phyloP scores from a whole-genome alignment of 495 filamentous ascomycete genomes.

The Hypoxylon cercidicola region DNA sequence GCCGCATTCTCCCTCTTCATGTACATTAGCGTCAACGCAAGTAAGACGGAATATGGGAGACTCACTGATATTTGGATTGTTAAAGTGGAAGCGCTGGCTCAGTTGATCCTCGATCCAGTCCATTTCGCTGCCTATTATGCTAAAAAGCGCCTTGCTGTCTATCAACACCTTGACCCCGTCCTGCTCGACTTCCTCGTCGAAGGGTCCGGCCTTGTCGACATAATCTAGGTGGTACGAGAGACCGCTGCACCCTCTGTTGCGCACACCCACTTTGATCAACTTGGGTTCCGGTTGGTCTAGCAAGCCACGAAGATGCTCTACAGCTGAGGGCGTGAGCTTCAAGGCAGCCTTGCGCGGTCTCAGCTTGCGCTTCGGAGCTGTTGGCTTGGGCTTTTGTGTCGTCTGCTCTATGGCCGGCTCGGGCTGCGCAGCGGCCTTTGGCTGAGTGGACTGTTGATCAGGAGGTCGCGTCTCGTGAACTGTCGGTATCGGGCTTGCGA shows the following conservation, averaged over 20 bases:
- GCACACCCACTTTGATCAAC: constrained; percentile 91
- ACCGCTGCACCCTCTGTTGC: constrained; percentile 94
- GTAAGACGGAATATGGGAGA: constrained; percentile 35
- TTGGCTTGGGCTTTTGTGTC: constrained; percentile 68
- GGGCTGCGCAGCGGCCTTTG: constrained; percentile 39
- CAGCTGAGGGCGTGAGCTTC: constrained; percentile 80
- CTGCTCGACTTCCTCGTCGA: constrained; percentile 94
- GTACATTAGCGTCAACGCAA: constrained; percentile 48
- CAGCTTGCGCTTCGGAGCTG: constrained; percentile 71
- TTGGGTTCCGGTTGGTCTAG: constrained; percentile 87
- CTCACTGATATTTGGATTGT: constrained; percentile 98
- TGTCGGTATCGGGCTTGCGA: constrained; percentile 65
- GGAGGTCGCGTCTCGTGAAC: constrained; percentile 66
- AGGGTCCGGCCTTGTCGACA: constrained; percentile 85
- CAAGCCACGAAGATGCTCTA: constrained; percentile 76
- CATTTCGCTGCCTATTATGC: constrained; percentile 99
- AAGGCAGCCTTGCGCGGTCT: constrained; percentile 91
- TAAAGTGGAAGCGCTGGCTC: constrained; percentile 88
- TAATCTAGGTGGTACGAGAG: constrained; percentile 96
- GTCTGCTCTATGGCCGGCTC: constrained; percentile 63
- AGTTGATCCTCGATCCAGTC: constrained; percentile 98
- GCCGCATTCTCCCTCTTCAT: constrained; percentile 91
- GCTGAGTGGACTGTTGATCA: constrained; percentile 28
- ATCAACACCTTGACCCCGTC: constrained; percentile 96
- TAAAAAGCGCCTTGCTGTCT: constrained; percentile 96